A percentile compares a stretch with the other conserved stretches of the same genome.
Evolutionary conservation across 352 stramenopile genomes (phyloP).

Genomic region (Phytophthora sp.): DNA sequence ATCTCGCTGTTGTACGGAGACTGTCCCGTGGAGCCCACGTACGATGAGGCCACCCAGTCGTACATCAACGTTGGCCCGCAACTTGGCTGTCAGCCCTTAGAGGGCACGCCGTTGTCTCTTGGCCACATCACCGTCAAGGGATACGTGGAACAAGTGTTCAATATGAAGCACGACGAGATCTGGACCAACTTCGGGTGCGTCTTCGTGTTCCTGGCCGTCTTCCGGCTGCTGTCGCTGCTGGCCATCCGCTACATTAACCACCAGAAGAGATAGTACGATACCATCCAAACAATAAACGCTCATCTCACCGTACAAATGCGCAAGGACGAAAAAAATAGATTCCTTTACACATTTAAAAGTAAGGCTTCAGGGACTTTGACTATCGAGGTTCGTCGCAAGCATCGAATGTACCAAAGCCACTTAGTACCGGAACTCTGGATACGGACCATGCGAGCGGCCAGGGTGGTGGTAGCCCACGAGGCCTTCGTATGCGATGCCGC

Average conservation of each 20-base stretch:
- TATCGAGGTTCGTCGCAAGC: too few relatives aligned
- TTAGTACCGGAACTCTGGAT: constrained; percentile 35
- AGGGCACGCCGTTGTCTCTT: background rate
- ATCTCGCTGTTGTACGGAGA: constrained; percentile 1
- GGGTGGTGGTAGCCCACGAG: constrained; percentile 65
- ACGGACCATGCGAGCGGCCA: constrained; percentile 31
- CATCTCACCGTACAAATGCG: too few relatives aligned
- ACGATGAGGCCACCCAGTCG: constrained; percentile 15
- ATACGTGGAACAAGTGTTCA: constrained; percentile 46
- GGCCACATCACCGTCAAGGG: constrained; percentile 34
- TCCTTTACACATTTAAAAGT: too few relatives aligned
- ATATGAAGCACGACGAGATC: constrained; percentile 48
- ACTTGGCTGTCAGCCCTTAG: background rate
- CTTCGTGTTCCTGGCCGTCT: constrained; percentile 36
- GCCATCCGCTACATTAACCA: constrained; percentile 21
- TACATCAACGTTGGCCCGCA: constrained; percentile 3
- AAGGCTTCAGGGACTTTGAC: too few relatives aligned
- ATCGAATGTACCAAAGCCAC: too few relatives aligned
- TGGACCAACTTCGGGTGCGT: constrained; percentile 43
- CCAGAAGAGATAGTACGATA: constrained; percentile 23
- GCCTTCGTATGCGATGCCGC: constrained; percentile 63
- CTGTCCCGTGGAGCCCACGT: constrained; percentile 15
- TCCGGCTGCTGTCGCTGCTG: constrained; percentile 29
- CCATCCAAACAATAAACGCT: background rate
- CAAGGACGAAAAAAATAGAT: too few relatives aligned